These are phyloP conservation scores for Podospora pseudocomata DNA, from an alignment of 495 filamentous ascomycete species.

Conservation along the genomic window DNA sequence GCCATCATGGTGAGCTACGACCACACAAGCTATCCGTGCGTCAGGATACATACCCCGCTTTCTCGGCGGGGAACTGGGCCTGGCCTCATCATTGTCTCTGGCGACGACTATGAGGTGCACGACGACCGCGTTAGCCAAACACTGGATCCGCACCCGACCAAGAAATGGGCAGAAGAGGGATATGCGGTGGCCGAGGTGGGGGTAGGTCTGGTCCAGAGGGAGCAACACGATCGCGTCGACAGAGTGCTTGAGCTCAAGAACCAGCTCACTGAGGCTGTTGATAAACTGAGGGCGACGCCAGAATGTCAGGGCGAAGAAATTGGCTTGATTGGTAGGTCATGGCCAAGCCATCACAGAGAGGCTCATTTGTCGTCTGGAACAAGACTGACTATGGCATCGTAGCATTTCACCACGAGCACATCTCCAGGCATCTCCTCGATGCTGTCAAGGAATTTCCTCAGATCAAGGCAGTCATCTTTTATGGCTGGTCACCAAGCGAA, in stretches of 20 bases:
- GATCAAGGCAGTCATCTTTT: conserved; percentile 36
- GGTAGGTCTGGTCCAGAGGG: background rate
- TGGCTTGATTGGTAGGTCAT: conserved; percentile 36
- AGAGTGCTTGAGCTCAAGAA: background rate
- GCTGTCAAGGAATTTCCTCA: conserved; percentile 17
- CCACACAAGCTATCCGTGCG: background rate
- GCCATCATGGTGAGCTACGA: background rate
- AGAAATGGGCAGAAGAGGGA: conserved; percentile 61
- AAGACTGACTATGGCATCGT: background rate
- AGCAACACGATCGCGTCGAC: background rate
- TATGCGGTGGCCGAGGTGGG: conserved; percentile 48
- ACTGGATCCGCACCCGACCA: conserved; percentile 45
- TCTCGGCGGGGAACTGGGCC: conserved; percentile 55
- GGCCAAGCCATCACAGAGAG: background rate
- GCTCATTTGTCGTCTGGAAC: background rate
- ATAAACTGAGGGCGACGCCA: conserved; percentile 19
- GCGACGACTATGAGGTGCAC: conserved; percentile 5
- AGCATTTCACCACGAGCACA: background rate
- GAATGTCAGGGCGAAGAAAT: conserved; percentile 21
- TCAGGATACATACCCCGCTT: conserved; percentile 50
- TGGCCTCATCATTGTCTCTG: conserved; percentile 46
- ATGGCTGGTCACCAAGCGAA: conserved; percentile 16
- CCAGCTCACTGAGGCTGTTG: conserved; percentile 18
- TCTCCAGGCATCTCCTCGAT: background rate
- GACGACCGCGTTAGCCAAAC: conserved; percentile 19